A percentile compares a stretch with the other conserved stretches of the same genome.
Conservation (phyloP, 139 green algal species). For the Chara braunii region DNA sequence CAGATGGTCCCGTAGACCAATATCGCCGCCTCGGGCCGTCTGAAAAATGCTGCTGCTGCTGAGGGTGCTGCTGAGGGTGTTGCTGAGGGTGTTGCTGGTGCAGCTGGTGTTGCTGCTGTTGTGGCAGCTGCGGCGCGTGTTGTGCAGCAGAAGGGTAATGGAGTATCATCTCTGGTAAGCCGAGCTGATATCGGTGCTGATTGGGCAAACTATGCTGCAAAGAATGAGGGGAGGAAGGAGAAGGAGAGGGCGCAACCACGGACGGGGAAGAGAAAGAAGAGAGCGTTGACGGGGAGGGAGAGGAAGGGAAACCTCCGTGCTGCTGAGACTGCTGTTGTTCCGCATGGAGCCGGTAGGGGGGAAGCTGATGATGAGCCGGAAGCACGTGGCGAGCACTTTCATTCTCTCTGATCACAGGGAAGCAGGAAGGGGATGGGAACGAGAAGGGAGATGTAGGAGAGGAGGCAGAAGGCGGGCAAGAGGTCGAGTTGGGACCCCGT, state of each 20-base stretch:
- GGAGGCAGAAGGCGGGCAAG: too few species aligned
- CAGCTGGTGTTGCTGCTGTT: neutral
- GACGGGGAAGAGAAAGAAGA: conserved; percentile 3
- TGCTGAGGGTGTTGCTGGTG: neutral
- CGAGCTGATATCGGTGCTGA: neutral
- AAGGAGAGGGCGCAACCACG: neutral
- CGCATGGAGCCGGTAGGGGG: too few species aligned
- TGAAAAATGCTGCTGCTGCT: neutral
- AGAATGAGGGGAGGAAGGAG: neutral
- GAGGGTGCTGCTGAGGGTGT: neutral
- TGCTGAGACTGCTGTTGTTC: too few species aligned
- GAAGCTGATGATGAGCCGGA: too few species aligned
- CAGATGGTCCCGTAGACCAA: neutral
- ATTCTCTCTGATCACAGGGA: too few species aligned
- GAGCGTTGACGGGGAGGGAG: neutral
- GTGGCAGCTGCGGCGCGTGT: neutral
- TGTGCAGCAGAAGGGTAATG: neutral
- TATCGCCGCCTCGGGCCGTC: neutral
- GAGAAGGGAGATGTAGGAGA: too few species aligned
- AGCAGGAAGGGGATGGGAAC: too few species aligned
- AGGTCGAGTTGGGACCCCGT: too few species aligned
- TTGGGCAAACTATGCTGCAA: neutral
- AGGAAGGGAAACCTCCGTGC: conserved; percentile 5
- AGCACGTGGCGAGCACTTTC: too few species aligned
- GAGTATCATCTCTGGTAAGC: neutral